Evolutionary conservation across 1,139 yeast genomes (phyloP).

Genomic region (Scheffersomyces segobiensis): DNA sequence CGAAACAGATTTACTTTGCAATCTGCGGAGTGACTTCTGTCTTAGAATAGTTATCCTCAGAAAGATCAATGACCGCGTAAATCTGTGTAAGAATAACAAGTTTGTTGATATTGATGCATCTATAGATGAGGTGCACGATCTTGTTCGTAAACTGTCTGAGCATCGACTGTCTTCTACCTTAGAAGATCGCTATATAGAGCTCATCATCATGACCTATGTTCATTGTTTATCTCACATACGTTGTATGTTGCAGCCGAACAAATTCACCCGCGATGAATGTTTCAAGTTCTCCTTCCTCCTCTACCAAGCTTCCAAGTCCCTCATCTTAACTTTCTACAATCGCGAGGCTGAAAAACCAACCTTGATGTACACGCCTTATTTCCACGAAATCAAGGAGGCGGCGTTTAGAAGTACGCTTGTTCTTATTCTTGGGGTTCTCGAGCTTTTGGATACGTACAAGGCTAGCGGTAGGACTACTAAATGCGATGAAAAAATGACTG

Average conservation of each 20-base stretch:
- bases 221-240: neutral
- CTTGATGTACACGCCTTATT: neutral
- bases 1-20: neutral
- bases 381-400: neutral
- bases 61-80: neutral
- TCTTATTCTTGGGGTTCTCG: neutral
- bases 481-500: neutral
- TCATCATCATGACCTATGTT: neutral
- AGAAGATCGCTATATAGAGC: neutral
- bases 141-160: neutral
- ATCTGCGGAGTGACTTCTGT: neutral
- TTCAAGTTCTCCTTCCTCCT: neutral
- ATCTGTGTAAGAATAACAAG: neutral
- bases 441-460: neutral
- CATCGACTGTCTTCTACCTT: neutral
- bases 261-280: neutral
- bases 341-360: neutral
- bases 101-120: neutral
- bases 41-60: neutral
- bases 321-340: neutral
- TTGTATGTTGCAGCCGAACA: neutral
- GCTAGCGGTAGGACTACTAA: neutral
- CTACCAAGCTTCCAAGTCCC: neutral
- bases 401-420: neutral
- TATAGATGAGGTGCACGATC: neutral